Conservation (phyloP, 257 asterid species). For the Ilex asprella region DNA sequence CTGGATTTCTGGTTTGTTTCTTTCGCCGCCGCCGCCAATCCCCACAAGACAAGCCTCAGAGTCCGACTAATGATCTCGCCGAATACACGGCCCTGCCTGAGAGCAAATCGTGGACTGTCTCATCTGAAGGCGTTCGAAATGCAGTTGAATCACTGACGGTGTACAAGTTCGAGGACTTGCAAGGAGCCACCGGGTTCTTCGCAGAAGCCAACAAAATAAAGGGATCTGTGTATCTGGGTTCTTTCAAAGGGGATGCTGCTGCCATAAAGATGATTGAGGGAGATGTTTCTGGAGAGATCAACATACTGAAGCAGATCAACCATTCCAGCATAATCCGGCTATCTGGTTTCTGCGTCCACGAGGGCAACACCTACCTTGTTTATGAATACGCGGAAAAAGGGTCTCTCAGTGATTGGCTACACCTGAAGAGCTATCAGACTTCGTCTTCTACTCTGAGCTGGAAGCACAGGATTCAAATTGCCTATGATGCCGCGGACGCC, state of each 20-base stretch:
- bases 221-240: slow-evolving; percentile 39
- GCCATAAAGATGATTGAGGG: slow-evolving; percentile 56
- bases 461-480: slow-evolving; percentile 52
- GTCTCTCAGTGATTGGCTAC: slow-evolving; percentile 37
- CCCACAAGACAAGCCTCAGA: background rate
- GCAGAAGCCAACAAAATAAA: slow-evolving; percentile 32
- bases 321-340: slow-evolving; percentile 50
- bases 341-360: slow-evolving; percentile 49
- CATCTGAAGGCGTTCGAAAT: slow-evolving; percentile 25
- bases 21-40: slow-evolving; percentile 9
- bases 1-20: slow-evolving; percentile 17
- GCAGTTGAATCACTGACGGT: slow-evolving; percentile 37
- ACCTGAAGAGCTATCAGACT: background rate
- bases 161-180: slow-evolving; percentile 42
- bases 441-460: slow-evolving; percentile 21
- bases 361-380: slow-evolving; percentile 52
- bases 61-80: background rate
- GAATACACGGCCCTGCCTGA: background rate
- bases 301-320: slow-evolving; percentile 38
- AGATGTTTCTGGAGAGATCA: slow-evolving; percentile 39
- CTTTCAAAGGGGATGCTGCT: slow-evolving; percentile 51
- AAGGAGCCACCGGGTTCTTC: slow-evolving; percentile 39
- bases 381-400: slow-evolving; percentile 55
- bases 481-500: slow-evolving; percentile 51
- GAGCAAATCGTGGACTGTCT: slow-evolving; percentile 21